Percentiles rank a stretch among this genome's conserved stretches.
Evolutionary conservation across 2,329 filamentous ascomycete species (phyloP).

Genomic region (Alternaria hordeiaustralica): DNA sequence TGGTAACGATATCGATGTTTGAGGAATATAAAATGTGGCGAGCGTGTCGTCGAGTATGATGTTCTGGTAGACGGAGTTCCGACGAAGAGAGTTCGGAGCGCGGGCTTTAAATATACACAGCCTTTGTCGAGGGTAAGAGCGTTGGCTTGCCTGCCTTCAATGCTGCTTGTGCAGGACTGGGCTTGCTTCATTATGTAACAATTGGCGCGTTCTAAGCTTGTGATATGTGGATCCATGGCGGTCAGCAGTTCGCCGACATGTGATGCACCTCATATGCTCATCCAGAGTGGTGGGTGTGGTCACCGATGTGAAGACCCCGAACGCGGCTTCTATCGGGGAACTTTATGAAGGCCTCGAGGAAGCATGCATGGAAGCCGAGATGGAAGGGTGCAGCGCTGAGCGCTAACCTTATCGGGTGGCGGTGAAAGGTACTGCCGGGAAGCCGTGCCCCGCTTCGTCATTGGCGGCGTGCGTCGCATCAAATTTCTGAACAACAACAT

Average conservation of each 20-base stretch:
- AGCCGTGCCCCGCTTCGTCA: conserved; percentile 34
- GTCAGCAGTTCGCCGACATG: conserved; percentile 24
- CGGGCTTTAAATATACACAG: conserved; percentile 7
- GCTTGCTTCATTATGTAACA: conserved; percentile 39
- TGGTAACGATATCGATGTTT: conserved; percentile 12
- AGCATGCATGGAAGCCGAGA: conserved; percentile 11
- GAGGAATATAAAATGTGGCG: background rate
- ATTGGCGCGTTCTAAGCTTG: conserved; percentile 19
- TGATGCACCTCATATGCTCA: conserved; percentile 10
- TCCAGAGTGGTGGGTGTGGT: conserved; percentile 5
- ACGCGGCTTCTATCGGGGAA: conserved; percentile 35
- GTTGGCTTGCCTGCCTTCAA: background rate
- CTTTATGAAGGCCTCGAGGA: conserved; percentile 16
- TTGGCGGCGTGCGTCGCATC: conserved; percentile 30
- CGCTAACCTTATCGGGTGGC: conserved; percentile 7
- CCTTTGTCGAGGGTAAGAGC: conserved; percentile 17
- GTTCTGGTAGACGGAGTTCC: background rate
- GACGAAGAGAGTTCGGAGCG: background rate
- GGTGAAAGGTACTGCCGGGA: conserved; percentile 24
- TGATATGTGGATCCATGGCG: conserved; percentile 21
- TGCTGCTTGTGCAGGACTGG: conserved; percentile 10
- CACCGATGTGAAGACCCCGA: conserved; percentile 4
- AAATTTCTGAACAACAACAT: conserved; percentile 37
- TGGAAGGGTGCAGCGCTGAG: conserved; percentile 5
- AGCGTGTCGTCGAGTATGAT: background rate